Evolutionary conservation across 495 filamentous ascomycete species (phyloP), one percentile per base, ranked within the genome.

Genomic region (Amphirosellinia nigrospora): DNA sequence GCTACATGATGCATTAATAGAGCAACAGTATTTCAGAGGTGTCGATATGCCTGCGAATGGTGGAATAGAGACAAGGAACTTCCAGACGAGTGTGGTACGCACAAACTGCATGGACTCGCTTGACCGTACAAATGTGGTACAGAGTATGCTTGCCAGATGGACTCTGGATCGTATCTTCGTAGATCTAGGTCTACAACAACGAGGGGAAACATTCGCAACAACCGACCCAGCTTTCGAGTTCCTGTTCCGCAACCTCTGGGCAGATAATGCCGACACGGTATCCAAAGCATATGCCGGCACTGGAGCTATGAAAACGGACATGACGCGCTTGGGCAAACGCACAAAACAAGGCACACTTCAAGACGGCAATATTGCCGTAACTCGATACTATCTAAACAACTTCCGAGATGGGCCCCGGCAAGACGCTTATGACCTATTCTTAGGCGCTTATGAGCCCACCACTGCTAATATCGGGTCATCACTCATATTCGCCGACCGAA

Each of bases 61-160:
- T 21, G 87, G 89, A 43, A 79, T 97, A 9, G 94, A 97, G 72
- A 87, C 92, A 45, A 90, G 94, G 36, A 90, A 88, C 58, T 84
- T 84, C 59, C 96, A 99, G 82, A 91, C 87, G 5, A 91, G 90
- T 70, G 94, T 98, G 11, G 93, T 99, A 30, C 89, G 96, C 52
- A 98, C 96, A 26, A 99, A 99, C 76, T 99, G 96, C 80, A 98
- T 99, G 96, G 96, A 99, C 82, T 99, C 96, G 73, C 86, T 99
- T 13, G 96, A 99, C 80, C 93, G 96, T 64, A 99, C 96, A 60
- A 99, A 99, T 77, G 94, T 99, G 11, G 92, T 99, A 2, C 96
- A 99, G 79, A 96, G 92, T 75, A 96, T 97, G 91, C 86, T 99
- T 23, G 96, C 91, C 23, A 91, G 94, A 62, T 94, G 88, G 87